Evolutionary conservation across 2,329 filamentous ascomycete species (phyloP).

Genomic region (Chaetomium globosum): DNA sequence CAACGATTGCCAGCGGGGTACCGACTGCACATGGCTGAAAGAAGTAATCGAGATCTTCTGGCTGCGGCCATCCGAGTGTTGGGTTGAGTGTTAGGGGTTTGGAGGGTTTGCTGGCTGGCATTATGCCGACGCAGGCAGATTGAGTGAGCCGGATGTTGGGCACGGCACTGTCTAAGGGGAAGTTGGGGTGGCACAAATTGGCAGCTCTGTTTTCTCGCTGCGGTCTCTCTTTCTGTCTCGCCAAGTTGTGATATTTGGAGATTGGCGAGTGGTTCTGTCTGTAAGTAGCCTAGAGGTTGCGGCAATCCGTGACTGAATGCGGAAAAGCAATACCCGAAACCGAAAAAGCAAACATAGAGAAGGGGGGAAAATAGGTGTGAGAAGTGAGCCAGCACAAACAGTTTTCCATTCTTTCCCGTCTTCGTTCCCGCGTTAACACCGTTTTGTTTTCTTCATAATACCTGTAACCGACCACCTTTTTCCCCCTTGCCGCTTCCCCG

Average conservation of each 20-base stretch:
- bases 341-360: neutral
- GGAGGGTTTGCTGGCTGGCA: neutral
- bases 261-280: neutral
- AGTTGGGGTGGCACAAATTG: neutral
- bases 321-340: neutral
- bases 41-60: conserved; percentile 14
- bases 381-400: conserved; percentile 19
- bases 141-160: neutral
- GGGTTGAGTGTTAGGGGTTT: neutral
- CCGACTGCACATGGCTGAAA: conserved; percentile 12
- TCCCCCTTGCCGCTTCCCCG: conserved; percentile 14
- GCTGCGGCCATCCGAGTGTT: conserved; percentile 18
- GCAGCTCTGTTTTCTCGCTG: neutral
- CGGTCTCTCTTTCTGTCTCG: neutral
- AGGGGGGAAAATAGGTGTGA: neutral
- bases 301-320: neutral
- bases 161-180: neutral
- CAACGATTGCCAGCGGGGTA: neutral
- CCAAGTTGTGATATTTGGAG: neutral
- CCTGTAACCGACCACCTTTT: conserved; percentile 17
- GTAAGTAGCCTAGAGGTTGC: neutral
- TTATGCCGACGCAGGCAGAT: conserved; percentile 8
- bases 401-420: neutral
- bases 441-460: conserved; percentile 5
- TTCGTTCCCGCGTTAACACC: neutral